Percentiles rank a stretch among this genome's conserved stretches.
Evolutionary conservation across 345 rosid species (phyloP).

Genomic region (Physaria fendleri): DNA sequence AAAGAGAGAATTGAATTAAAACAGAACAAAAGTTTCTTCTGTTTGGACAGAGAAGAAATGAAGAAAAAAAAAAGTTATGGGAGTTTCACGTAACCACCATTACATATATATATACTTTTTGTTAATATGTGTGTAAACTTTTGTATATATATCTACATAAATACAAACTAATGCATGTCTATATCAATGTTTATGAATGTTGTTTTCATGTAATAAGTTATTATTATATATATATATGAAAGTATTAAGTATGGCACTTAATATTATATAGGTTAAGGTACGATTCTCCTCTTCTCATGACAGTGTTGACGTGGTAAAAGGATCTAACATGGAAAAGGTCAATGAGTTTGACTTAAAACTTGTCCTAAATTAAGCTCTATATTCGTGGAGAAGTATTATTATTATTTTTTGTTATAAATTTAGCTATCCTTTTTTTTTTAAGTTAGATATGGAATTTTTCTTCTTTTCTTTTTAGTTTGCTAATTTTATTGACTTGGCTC

Average conservation of each 20-base stretch:
- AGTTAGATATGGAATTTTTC: neutral
- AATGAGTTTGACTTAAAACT: conserved; percentile 23
- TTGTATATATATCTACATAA: neutral
- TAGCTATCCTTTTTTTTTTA: conserved; percentile 4
- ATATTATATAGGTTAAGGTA: neutral
- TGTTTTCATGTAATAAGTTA: neutral
- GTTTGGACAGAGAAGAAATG: conserved; percentile 22
- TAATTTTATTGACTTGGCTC: neutral
- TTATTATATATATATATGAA: neutral
- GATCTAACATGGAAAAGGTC: neutral
- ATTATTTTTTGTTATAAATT: too few relatives aligned
- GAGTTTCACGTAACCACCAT: conserved; percentile 30
- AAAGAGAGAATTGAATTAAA: neutral
- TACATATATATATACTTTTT: conserved; percentile 18
- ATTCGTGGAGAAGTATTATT: conserved; percentile 23
- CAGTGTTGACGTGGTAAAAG: conserved; percentile 1
- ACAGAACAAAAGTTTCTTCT: conserved; percentile 18
- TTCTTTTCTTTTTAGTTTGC: neutral
- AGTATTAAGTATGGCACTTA: conserved; percentile 17
- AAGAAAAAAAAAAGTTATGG: conserved; percentile 17
- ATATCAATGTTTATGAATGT: neutral
- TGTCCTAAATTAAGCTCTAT: conserved; percentile 27
- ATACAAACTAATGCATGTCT: neutral
- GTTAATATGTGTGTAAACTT: neutral
- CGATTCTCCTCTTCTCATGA: neutral